These are phyloP conservation scores for Ceraceosorus guamensis DNA, from an alignment of 1,284 basidiomycete genomes.

Conservation along the genomic window DNA sequence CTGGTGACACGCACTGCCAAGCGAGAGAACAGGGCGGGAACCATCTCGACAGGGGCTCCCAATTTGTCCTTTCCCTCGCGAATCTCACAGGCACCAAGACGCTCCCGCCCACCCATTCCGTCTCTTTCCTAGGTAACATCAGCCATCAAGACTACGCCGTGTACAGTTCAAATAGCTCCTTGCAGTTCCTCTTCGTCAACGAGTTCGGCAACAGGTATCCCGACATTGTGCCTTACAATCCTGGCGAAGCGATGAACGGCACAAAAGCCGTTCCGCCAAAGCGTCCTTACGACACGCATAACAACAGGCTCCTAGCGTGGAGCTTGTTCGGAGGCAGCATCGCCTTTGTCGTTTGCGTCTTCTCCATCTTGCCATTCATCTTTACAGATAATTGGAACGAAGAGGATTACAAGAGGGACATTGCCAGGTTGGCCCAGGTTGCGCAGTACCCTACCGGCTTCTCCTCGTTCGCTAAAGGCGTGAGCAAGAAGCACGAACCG, in stretches of 20 bases:
- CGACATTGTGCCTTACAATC: slow-evolving; percentile 17
- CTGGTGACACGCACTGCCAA: slow-evolving; percentile 39
- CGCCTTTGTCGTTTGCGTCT: slow-evolving; percentile 15
- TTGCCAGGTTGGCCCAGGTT: no score
- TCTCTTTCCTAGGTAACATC: slow-evolving; percentile 33
- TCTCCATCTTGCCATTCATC: slow-evolving; percentile 16
- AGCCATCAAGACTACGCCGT: slow-evolving; percentile 45
- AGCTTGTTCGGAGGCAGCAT: slow-evolving; percentile 22
- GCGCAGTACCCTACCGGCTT: no score
- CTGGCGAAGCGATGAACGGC: slow-evolving; percentile 22
- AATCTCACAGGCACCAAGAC: slow-evolving; percentile 6
- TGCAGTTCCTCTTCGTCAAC: slow-evolving; percentile 28
- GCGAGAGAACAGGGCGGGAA: slow-evolving; percentile 36
- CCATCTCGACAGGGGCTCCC: slow-evolving; percentile 37
- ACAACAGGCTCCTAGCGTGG: slow-evolving; percentile 19
- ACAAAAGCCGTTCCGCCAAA: slow-evolving; percentile 7
- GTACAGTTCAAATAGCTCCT: slow-evolving; percentile 31
- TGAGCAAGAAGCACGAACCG: no score
- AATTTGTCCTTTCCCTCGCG: slow-evolving; percentile 26
- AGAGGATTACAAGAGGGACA: no score
- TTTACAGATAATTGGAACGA: slow-evolving; percentile 12
- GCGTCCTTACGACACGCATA: slow-evolving; percentile 24
- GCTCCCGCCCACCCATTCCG: slow-evolving; percentile 28
- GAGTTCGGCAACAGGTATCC: slow-evolving; percentile 26
- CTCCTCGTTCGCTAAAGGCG: no score